phyloP scores from a whole-genome alignment of 139 green algal genomes.

The Picochlorum sp. region DNA sequence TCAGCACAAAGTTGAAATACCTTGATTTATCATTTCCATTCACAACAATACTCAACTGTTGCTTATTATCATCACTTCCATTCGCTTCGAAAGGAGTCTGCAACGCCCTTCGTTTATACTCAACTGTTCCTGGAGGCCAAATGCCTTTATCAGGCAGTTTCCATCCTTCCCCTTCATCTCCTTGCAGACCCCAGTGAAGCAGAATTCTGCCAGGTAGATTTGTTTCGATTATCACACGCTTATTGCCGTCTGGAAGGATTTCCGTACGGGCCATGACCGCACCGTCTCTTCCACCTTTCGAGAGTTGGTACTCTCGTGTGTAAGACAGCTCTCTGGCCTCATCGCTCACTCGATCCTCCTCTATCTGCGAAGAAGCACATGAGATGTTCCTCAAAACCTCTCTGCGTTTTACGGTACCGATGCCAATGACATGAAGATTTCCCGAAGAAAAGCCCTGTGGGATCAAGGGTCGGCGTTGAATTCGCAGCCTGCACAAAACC shows the following conservation, averaged over 20 bases:
- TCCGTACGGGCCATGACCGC: not conserved
- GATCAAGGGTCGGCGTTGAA: no score
- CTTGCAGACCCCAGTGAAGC: conserved; percentile 89
- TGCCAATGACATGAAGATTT: no score
- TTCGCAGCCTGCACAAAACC: no score
- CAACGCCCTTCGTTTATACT: conserved; percentile 92
- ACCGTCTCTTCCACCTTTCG: no score
- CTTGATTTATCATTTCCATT: conserved; percentile 49
- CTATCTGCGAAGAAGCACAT: no score
- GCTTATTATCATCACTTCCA: not conserved
- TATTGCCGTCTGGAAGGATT: not conserved
- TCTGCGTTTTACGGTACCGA: no score
- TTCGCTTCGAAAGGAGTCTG: conserved; percentile 66
- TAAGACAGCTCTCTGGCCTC: no score
- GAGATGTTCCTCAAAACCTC: no score
- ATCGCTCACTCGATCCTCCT: no score
- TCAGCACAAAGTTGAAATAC: conserved; percentile 89
- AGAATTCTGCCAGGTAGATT: conserved; percentile 43
- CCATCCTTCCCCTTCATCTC: conserved; percentile 80
- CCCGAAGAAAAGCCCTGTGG: no score
- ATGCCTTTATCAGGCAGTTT: conserved; percentile 45
- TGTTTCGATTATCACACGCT: conserved; percentile 26
- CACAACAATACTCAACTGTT: no score
- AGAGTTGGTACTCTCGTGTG: no score
- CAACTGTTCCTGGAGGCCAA: conserved; percentile 64